These are phyloP conservation scores for Leccinum solheimii DNA, from an alignment of 1,284 basidiomycete species.

Conservation along the genomic window DNA sequence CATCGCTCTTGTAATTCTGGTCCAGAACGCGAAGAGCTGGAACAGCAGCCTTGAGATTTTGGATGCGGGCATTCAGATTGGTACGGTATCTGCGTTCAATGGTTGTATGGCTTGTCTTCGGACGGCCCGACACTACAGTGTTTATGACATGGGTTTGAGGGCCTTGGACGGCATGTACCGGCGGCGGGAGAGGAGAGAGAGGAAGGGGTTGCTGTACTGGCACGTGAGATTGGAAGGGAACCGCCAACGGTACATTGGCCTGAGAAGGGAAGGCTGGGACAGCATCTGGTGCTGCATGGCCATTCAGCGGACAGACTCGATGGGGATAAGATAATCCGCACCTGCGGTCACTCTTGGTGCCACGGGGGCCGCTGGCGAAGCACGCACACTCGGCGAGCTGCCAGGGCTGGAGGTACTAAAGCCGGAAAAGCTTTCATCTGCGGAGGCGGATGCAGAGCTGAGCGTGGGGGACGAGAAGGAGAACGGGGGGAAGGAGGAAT, in stretches of 20 bases:
- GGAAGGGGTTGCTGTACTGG: conserved; percentile 28
- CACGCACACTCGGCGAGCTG: conserved; percentile 18
- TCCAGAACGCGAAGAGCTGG: conserved; percentile 78
- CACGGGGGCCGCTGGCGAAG: conserved; percentile 18
- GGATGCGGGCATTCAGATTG: conserved; percentile 87
- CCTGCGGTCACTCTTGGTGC: conserved; percentile 14
- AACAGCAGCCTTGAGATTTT: conserved; percentile 78
- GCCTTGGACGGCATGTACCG: conserved; percentile 29
- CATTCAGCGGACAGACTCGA: not conserved
- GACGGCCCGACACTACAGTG: conserved; percentile 43
- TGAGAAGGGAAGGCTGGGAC: conserved; percentile 19
- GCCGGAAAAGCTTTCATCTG: conserved; percentile 28
- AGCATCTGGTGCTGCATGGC: conserved; percentile 18
- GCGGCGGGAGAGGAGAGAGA: conserved; percentile 38
- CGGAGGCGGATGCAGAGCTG: conserved; percentile 33
- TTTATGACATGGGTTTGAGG: conserved; percentile 30
- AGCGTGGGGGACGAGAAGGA: conserved; percentile 38
- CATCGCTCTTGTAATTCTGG: conserved; percentile 48
- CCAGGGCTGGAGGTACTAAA: conserved; percentile 26
- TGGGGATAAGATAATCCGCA: conserved; percentile 2
- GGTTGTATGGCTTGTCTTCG: conserved; percentile 89
- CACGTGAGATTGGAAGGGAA: conserved; percentile 25
- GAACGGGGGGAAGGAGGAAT: conserved; percentile 44
- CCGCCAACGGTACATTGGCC: conserved; percentile 35
- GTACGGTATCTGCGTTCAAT: conserved; percentile 90